Conservation (phyloP, 129 eudicot species). For the Rutidosis leptorrhynchoides region DNA sequence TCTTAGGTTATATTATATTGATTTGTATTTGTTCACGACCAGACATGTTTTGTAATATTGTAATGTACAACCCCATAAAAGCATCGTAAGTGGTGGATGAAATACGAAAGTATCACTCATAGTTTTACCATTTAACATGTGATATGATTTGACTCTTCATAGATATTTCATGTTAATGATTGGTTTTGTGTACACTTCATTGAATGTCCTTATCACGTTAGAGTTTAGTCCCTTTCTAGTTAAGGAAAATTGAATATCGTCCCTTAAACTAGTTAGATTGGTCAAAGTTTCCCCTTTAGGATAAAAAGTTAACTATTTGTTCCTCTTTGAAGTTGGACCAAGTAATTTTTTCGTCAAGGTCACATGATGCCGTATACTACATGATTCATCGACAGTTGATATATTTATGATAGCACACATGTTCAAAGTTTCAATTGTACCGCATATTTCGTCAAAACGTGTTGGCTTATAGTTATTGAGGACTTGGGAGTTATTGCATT, state of each 20-base stretch:
- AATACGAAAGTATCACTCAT: not conserved
- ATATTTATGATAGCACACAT: not conserved
- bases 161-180: conserved; percentile 14
- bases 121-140: not conserved
- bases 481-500: conserved; percentile 1
- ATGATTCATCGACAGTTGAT: conserved; percentile 7
- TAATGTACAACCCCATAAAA: no score
- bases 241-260: not conserved
- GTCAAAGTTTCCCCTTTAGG: conserved; percentile 18
- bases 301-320: not conserved
- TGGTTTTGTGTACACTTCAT: conserved; percentile 11
- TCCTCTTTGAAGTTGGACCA: conserved; percentile 3
- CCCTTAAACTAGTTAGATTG: conserved; percentile 25
- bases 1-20: no score
- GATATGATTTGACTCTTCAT: conserved; percentile 11
- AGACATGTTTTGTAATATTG: no score
- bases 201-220: conserved; percentile 12
- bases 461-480: not conserved
- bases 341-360: not conserved
- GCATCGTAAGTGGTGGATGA: no score
- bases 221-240: conserved; percentile 16
- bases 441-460: not conserved
- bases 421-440: not conserved
- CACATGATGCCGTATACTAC: not conserved
- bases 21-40: not conserved